Conservation (phyloP, 2,329 filamentous ascomycete genomes). For the Stagonosporopsis vannaccii region DNA sequence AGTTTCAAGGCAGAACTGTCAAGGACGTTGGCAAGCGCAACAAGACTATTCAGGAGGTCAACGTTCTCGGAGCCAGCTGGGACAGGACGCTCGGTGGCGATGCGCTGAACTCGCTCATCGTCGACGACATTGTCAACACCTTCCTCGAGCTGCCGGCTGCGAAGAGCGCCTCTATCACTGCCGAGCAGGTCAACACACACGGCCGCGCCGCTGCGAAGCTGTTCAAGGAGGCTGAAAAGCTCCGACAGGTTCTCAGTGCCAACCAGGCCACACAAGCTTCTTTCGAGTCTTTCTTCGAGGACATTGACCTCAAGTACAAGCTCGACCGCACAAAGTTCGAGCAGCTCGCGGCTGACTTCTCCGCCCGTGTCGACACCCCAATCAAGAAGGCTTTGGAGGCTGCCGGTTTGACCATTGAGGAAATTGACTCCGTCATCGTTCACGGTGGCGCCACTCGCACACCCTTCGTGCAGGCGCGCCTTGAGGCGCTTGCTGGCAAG, state of each 20-base stretch:
- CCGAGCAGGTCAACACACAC: constrained; percentile 72
- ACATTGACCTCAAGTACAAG: constrained; percentile 93
- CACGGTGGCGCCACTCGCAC: constrained; percentile 90
- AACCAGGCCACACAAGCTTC: constrained; percentile 81
- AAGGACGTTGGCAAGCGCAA: constrained; percentile 94
- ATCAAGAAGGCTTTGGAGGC: constrained; percentile 77
- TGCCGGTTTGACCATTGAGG: constrained; percentile 74
- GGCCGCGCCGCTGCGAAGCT: constrained; percentile 88
- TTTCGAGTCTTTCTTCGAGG: constrained; percentile 90
- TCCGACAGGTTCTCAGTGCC: constrained; percentile 90
- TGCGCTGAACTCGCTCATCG: constrained; percentile 82
- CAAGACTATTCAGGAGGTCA: constrained; percentile 96
- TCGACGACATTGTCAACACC: constrained; percentile 85
- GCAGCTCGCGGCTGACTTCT: constrained; percentile 72
- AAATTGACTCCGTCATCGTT: constrained; percentile 89
- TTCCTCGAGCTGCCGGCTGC: constrained; percentile 72
- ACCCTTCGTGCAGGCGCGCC: constrained; percentile 89
- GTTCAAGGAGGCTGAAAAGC: constrained; percentile 87
- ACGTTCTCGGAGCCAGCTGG: constrained; percentile 85
- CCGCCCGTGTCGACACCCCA: constrained; percentile 71
- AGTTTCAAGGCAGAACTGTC: constrained; percentile 85
- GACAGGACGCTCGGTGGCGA: constrained; percentile 91
- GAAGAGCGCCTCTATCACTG: constrained; percentile 68
- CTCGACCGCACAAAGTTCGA: constrained; percentile 83
- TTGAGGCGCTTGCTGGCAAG: constrained; percentile 77